Base-by-base conservation (phyloP, 805 yeast species). In the Monosporozyma solicola region DNA sequence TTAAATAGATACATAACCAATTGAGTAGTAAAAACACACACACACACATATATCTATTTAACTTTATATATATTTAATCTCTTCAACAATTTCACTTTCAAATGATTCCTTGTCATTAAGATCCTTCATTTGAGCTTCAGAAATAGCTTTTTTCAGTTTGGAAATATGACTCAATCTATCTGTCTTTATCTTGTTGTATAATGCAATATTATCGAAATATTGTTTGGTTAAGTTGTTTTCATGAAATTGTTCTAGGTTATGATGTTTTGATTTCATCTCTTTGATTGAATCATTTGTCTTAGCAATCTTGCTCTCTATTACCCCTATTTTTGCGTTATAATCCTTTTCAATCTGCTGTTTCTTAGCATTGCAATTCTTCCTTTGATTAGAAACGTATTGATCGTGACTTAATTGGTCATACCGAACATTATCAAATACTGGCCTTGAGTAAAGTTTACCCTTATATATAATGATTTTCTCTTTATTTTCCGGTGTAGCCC, bases 401-500 rank as follows among this genome's bases (percentile, higher is more conserved):
- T 60, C 52, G 55, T 64, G 66, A 5, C 51, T 52, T 2, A 50
- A 47, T 29, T 57, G 59, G 20, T 63, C 62, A 41, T 54, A 56
- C 27, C 57, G 55, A n/a, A 62, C 47, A 47, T 61, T 61, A 51
- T 65, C 69, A 54, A 61, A 63, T 11, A 63, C 55, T n/a, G 62
- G 63, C 51, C 61, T 64, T n/a, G 67, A 59, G 46, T 62, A 51
- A 10, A 49, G 43, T 44, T 20, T 49, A 16, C 59, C 58, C 16
- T 56, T 55, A 16, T 61, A 61, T 41, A 56, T 57, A 7, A 65
- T 62, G 9, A 65, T 55, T 32, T 54, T 35, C 49, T 65, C 69
- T 3, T 63, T 65, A 33, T 61, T 59, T 27, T 61, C 52, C 10
- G 66, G 63, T 10, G 62, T 57, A 10, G 69, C 69, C n/a, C 54